Conservation (phyloP, 2,329 filamentous ascomycete species). For the Torrubiella hemipterigena region DNA sequence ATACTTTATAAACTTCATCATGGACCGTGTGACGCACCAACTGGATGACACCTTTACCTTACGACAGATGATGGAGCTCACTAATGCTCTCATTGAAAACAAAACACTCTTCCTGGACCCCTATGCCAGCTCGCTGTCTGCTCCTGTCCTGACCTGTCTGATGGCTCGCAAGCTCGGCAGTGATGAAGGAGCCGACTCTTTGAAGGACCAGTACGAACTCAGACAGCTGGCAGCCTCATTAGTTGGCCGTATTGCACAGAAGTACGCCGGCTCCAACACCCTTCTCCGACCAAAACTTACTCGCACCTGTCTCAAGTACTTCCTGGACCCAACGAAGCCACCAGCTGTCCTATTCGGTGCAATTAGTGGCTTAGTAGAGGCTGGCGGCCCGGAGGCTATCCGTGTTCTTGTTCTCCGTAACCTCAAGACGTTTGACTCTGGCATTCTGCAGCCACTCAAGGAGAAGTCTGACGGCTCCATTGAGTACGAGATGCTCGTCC, state of each 20-base stretch:
- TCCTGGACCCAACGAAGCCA: constrained; percentile 76
- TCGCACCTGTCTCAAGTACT: constrained; percentile 84
- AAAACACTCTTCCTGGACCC: constrained; percentile 60
- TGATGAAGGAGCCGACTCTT: constrained; percentile 36
- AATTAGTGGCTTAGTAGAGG: constrained; percentile 64
- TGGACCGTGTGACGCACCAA: constrained; percentile 89
- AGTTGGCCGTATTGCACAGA: constrained; percentile 64
- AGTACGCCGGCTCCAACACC: constrained; percentile 70
- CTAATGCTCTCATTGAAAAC: constrained; percentile 74
- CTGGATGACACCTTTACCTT: constrained; percentile 83
- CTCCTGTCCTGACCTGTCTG: constrained; percentile 83
- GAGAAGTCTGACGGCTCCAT: constrained; percentile 36
- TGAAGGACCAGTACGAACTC: constrained; percentile 61
- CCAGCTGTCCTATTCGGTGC: constrained; percentile 83
- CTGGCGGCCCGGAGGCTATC: constrained; percentile 55
- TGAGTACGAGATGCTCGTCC: constrained; percentile 43
- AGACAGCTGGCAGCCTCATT: constrained; percentile 77
- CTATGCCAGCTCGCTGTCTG: constrained; percentile 56
- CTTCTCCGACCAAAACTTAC: constrained; percentile 80
- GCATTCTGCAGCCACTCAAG: constrained; percentile 39
- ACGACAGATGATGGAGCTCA: constrained; percentile 84
- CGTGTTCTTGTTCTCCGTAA: constrained; percentile 44
- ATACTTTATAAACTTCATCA: constrained; percentile 92
- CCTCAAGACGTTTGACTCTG: constrained; percentile 39
- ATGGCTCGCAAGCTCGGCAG: constrained; percentile 64